phyloP scores from a whole-genome alignment of 139 green algal genomes.

The Closterium sp. region DNA sequence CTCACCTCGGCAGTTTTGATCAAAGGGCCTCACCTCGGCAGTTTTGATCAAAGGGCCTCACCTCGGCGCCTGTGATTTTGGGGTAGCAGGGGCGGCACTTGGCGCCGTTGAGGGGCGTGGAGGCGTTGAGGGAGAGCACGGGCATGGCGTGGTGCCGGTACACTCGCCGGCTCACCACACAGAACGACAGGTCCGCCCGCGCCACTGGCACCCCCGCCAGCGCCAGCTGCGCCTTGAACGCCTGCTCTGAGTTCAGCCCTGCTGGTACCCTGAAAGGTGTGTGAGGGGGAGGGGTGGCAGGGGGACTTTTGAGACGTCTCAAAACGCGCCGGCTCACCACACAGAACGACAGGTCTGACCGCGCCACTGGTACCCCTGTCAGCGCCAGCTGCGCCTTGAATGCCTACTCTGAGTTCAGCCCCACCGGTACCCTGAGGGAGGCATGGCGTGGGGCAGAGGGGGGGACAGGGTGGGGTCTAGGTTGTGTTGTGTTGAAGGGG shows the following conservation, averaged over 20 bases:
- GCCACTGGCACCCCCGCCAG: slow-evolving; percentile 1
- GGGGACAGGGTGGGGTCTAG: not conserved
- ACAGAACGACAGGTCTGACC: slow-evolving; percentile 26
- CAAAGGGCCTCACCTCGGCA: too few relatives aligned
- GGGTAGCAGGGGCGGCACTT: slow-evolving; percentile 38
- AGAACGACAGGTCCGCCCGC: slow-evolving; percentile 27
- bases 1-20: too few relatives aligned
- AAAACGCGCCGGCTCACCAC: slow-evolving; percentile 31
- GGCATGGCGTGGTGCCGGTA: slow-evolving; percentile 1
- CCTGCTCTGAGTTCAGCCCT: slow-evolving; percentile 42
- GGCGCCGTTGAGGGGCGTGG: slow-evolving; percentile 32
- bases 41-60: too few relatives aligned
- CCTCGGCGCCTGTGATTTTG: not conserved
- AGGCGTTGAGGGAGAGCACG: slow-evolving; percentile 11
- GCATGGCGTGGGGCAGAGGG: not conserved
- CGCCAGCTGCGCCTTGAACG: slow-evolving; percentile 24
- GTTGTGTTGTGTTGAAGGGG: too few relatives aligned
- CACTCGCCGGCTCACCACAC: slow-evolving; percentile 24
- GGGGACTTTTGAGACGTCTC: too few relatives aligned
- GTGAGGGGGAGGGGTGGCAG: not conserved
- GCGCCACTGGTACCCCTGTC: not conserved
- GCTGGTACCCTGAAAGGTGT: not conserved
- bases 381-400: slow-evolving; percentile 33
- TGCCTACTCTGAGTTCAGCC: slow-evolving; percentile 40
- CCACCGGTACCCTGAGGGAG: not conserved